phyloP scores from a whole-genome alignment of 305 asterid species.

The Petunia hybrid region DNA sequence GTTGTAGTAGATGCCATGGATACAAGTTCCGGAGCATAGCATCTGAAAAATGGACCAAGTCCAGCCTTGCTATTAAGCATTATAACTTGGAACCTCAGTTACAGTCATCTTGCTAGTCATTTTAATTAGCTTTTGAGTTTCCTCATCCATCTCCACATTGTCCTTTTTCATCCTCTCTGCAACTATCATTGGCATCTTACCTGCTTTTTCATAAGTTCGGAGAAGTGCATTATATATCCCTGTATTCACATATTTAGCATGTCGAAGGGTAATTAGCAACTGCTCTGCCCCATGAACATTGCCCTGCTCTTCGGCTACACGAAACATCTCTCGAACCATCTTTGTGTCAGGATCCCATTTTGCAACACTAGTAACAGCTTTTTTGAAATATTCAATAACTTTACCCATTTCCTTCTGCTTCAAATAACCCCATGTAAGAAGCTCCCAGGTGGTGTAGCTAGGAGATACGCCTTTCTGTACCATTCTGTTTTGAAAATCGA shows the following conservation, averaged over 20 bases:
- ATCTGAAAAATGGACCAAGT: not conserved
- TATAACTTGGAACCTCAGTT: conserved; percentile 61
- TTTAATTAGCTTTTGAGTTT: conserved; percentile 59
- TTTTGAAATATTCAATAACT: conserved; percentile 65
- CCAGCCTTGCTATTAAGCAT: conserved; percentile 38
- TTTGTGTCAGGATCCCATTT: conserved; percentile 77
- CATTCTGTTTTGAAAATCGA: conserved; percentile 61
- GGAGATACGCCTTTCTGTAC: conserved; percentile 55
- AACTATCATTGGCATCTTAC: conserved; percentile 74
- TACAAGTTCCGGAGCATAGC: not conserved
- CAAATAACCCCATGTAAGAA: conserved; percentile 79
- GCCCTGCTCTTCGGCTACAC: conserved; percentile 68
- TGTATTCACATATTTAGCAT: conserved; percentile 58
- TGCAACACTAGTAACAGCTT: conserved; percentile 62
- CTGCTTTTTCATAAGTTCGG: conserved; percentile 73
- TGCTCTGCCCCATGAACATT: conserved; percentile 70
- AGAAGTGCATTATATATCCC: conserved; percentile 72
- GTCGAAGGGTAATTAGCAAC: conserved; percentile 62
- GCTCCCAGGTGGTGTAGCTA: conserved; percentile 88
- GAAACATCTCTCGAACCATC: conserved; percentile 56
- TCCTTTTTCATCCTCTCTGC: conserved; percentile 92
- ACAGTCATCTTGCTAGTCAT: conserved; percentile 71
- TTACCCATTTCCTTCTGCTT: conserved; percentile 55
- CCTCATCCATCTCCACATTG: conserved; percentile 61
- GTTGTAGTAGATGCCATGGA: not conserved